Percentiles rank a stretch among this genome's conserved stretches.
phyloP scores from a whole-genome alignment of 306 rosid genomes.

The Castanea mollissima region DNA sequence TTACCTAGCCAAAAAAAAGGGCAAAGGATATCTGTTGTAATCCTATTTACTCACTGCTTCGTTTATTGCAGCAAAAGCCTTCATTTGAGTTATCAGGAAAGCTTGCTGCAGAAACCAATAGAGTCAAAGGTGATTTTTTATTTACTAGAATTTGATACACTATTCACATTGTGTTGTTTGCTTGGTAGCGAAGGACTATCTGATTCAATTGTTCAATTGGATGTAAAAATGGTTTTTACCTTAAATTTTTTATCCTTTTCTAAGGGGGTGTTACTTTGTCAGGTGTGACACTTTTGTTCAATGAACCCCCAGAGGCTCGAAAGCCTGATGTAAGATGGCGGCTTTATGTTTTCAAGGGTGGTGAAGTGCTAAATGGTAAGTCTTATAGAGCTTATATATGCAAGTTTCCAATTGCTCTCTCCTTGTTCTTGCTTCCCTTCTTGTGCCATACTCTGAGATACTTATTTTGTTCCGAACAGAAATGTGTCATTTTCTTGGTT shows the following conservation, averaged over 20 bases:
- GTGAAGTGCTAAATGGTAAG: slow-evolving; percentile 88
- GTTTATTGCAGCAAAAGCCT: slow-evolving; percentile 76
- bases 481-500: background rate
- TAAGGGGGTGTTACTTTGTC: slow-evolving; percentile 26
- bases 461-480: background rate
- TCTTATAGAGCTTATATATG: slow-evolving; percentile 17
- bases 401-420: background rate
- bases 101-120: slow-evolving; percentile 94
- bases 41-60: slow-evolving; percentile 2
- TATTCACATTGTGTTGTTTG: slow-evolving; percentile 9
- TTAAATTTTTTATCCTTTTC: slow-evolving; percentile 1
- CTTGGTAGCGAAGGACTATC: background rate
- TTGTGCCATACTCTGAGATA: background rate
- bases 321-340: slow-evolving; percentile 90
- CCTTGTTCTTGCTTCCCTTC: background rate
- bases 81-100: slow-evolving; percentile 97
- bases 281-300: slow-evolving; percentile 81
- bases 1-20: background rate
- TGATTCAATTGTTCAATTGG: background rate
- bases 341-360: slow-evolving; percentile 93
- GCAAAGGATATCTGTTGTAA: background rate
- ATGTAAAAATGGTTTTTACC: background rate
- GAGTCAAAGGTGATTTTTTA: slow-evolving; percentile 64
- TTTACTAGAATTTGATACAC: background rate
- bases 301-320: slow-evolving; percentile 83